Conservation (phyloP, 2,329 filamentous ascomycete species). For the Xylariaceae sp. region DNA sequence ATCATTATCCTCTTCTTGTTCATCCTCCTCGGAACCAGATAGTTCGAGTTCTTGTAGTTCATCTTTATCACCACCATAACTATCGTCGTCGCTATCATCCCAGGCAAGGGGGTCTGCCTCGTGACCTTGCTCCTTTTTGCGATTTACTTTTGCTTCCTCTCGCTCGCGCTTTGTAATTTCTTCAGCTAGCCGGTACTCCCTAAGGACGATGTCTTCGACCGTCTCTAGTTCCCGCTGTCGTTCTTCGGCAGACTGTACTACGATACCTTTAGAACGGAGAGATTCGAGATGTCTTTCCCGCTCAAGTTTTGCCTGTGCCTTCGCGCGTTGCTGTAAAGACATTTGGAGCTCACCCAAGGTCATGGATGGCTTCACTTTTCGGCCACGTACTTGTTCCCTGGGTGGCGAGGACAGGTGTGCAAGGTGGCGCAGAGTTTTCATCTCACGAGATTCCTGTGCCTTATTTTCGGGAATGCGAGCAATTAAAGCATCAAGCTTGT, state of each 20-base stretch:
- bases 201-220: constrained; percentile 82
- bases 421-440: constrained; percentile 65
- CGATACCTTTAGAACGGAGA: constrained; percentile 72
- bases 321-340: constrained; percentile 63
- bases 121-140: constrained; percentile 37
- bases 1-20: constrained; percentile 36
- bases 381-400: constrained; percentile 42
- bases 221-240: constrained; percentile 74
- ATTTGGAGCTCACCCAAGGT: constrained; percentile 63
- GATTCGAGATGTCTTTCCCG: constrained; percentile 70
- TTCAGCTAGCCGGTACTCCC: constrained; percentile 72
- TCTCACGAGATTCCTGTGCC: constrained; percentile 55
- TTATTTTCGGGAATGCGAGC: constrained; percentile 60
- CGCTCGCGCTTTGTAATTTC: constrained; percentile 74
- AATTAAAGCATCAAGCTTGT: constrained; percentile 59
- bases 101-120: constrained; percentile 48
- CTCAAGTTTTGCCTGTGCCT: constrained; percentile 72
- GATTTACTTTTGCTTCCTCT: constrained; percentile 62
- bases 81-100: constrained; percentile 50
- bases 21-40: constrained; percentile 36
- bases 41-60: constrained; percentile 37
- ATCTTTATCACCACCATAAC: constrained; percentile 35
- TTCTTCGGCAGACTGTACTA: constrained; percentile 81
- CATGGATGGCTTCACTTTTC: constrained; percentile 51
- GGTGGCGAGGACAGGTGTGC: constrained; percentile 64